phyloP scores from a whole-genome alignment of 2,329 filamentous ascomycete species.

The Sarocladiaceae sp. region DNA sequence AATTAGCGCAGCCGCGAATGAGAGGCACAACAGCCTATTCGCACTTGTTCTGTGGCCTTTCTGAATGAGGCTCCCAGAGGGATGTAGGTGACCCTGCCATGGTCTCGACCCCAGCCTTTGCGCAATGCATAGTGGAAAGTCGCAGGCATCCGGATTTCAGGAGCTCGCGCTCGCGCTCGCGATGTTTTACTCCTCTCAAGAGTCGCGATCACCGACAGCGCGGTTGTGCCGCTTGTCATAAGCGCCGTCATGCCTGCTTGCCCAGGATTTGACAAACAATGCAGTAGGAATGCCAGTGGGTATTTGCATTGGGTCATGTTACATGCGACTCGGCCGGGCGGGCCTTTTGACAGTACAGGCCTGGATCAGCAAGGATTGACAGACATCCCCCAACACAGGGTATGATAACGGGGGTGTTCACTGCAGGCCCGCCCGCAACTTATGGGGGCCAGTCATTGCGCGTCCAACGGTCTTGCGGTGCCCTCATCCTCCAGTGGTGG shows the following conservation, averaged over 20 bases:
- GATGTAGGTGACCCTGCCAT: background rate
- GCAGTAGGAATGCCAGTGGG: background rate
- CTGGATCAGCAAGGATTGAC: background rate
- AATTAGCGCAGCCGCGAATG: slow-evolving; percentile 6
- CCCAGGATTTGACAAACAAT: background rate
- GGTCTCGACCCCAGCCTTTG: background rate
- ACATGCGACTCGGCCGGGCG: slow-evolving; percentile 5
- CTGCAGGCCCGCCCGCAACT: background rate
- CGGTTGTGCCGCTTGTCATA: slow-evolving; percentile 3
- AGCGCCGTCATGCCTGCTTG: background rate
- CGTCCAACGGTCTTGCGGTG: background rate
- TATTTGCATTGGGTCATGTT: background rate
- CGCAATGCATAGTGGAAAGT: no score
- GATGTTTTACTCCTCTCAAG: no score
- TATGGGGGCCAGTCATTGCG: background rate
- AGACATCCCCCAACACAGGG: slow-evolving; percentile 2
- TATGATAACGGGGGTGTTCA: background rate
- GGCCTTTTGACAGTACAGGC: slow-evolving; percentile 1
- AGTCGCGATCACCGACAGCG: background rate
- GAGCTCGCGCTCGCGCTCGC: background rate
- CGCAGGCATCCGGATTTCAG: background rate
- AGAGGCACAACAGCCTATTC: background rate
- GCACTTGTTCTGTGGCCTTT: background rate
- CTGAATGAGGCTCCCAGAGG: background rate
- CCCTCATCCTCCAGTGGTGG: no score